Conservation (phyloP, 345 rosid genomes). For the Viola odorata region DNA sequence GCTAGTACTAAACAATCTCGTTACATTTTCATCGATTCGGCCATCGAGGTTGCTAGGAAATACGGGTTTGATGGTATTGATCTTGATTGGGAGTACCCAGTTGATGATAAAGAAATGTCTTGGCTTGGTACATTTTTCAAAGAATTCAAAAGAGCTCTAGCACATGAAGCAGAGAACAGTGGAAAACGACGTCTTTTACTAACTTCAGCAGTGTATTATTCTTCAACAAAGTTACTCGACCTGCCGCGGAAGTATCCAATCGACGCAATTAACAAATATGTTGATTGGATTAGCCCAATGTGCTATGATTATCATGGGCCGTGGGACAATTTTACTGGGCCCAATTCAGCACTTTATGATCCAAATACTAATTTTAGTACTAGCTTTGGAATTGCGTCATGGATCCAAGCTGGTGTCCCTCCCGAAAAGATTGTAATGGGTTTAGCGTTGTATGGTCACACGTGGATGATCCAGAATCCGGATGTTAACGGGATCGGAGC, state of each 20-base stretch:
- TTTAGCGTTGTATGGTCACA: slow-evolving; percentile 35
- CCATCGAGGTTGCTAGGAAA: slow-evolving; percentile 29
- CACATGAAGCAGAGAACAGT: slow-evolving; percentile 11
- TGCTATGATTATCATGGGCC: slow-evolving; percentile 37
- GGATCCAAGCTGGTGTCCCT: slow-evolving; percentile 32
- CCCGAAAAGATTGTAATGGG: slow-evolving; percentile 43
- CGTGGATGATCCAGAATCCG: slow-evolving; percentile 37
- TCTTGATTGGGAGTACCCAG: slow-evolving; percentile 47
- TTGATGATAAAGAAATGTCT: slow-evolving; percentile 22
- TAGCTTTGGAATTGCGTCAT: slow-evolving; percentile 26
- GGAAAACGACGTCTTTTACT: slow-evolving; percentile 22
- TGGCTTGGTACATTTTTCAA: slow-evolving; percentile 15
- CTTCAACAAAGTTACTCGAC: slow-evolving; percentile 12
- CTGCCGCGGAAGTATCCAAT: slow-evolving; percentile 24
- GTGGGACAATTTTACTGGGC: slow-evolving; percentile 35
- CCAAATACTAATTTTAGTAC: slow-evolving; percentile 26
- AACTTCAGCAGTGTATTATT: slow-evolving; percentile 37
- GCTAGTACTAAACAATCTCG: slow-evolving; percentile 14
- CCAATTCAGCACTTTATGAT: slow-evolving; percentile 27
- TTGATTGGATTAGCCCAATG: slow-evolving; percentile 39
- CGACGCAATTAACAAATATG: slow-evolving; percentile 12
- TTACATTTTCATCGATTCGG: slow-evolving; percentile 27
- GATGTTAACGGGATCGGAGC: slow-evolving; percentile 28
- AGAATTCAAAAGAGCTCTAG: slow-evolving; percentile 26
- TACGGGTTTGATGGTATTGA: slow-evolving; percentile 42